phyloP scores from a whole-genome alignment of 345 rosid genomes.

The Melaleuca alternifolia region DNA sequence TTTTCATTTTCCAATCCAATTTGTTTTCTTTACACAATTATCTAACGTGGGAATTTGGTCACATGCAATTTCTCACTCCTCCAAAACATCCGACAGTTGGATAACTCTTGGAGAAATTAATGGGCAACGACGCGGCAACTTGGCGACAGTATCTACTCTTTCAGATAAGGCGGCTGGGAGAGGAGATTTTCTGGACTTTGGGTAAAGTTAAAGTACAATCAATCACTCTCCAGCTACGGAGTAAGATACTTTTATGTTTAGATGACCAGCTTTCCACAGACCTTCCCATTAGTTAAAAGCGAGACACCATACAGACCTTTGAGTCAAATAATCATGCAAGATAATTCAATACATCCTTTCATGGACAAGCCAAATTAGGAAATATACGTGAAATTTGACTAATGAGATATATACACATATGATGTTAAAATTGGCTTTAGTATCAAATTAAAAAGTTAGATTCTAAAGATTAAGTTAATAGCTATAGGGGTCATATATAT shows the following conservation, averaged over 20 bases:
- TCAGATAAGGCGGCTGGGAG: neutral
- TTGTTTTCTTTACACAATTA: neutral
- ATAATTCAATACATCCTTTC: neutral
- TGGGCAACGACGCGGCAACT: neutral
- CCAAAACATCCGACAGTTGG: neutral
- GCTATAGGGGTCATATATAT: too few relatives aligned
- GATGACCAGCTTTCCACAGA: neutral
- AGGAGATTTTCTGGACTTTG: neutral
- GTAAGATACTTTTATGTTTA: neutral
- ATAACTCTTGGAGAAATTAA: neutral
- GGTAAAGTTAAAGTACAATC: neutral
- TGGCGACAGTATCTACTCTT: neutral
- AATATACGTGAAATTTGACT: neutral
- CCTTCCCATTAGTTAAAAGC: neutral
- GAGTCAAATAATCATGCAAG: neutral
- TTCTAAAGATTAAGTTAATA: too few relatives aligned
- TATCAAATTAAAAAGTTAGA: too few relatives aligned
- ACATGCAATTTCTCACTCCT: neutral
- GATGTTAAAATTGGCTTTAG: too few relatives aligned
- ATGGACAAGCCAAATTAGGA: neutral
- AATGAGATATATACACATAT: neutral
- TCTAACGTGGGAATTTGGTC: neutral
- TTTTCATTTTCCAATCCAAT: neutral
- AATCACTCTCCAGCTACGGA: neutral
- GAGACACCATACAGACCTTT: neutral